phyloP scores from a whole-genome alignment of 768 basidiomycete species.

The Mycena olivaceomarginata region DNA sequence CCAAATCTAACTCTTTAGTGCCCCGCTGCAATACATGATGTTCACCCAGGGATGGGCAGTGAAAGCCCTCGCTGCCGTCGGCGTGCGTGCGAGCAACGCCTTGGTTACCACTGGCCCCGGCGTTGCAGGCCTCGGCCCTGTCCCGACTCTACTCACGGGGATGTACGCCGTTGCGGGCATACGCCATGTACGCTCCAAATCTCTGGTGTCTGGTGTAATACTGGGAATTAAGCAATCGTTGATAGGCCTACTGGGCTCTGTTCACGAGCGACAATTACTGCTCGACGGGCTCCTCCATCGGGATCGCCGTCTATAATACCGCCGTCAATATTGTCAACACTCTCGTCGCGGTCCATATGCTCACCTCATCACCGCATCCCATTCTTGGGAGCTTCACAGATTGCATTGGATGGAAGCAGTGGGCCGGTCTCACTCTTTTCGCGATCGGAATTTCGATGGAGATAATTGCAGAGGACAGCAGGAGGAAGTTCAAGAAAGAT shows the following conservation, averaged over 20 bases:
- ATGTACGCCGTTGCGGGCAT: constrained; percentile 40
- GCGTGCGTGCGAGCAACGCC: no score
- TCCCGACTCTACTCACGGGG: no score
- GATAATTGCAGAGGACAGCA: no score
- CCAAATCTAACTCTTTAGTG: no score
- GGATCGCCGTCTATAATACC: constrained; percentile 41
- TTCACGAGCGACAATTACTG: no score
- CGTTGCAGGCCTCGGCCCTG: no score
- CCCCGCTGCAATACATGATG: no score
- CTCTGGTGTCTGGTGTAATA: neutral
- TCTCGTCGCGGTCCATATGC: constrained; percentile 43
- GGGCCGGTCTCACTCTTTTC: constrained; percentile 44
- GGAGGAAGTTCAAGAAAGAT: no score
- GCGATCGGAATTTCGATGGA: constrained; percentile 45
- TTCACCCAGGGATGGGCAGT: no score
- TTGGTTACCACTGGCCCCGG: no score
- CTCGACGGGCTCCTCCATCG: constrained; percentile 28
- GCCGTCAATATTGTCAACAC: constrained; percentile 44
- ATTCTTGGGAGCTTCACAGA: constrained; percentile 35
- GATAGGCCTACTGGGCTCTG: no score
- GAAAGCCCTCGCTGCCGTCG: constrained; percentile 38
- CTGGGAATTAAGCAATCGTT: no score
- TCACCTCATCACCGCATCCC: constrained; percentile 35
- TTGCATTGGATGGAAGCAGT: constrained; percentile 42
- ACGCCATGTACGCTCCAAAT: constrained; percentile 24